Base-by-base conservation (phyloP, 2,329 filamentous ascomycete species). In the Diplocarpon mali region DNA sequence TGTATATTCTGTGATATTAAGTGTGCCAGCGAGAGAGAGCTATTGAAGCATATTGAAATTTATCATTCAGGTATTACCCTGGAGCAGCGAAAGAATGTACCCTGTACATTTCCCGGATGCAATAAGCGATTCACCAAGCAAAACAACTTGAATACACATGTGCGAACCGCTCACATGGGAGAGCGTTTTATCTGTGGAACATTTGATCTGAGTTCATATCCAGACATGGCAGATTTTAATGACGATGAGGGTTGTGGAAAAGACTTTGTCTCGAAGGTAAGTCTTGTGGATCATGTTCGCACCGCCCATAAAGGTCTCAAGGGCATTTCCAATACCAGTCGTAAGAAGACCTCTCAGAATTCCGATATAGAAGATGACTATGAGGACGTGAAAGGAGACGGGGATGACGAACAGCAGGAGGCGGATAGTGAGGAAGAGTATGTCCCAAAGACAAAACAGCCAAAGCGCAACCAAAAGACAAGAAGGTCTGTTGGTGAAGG, bases 241-340 rank as follows among this genome's bases (percentile, higher is more conserved):
- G 73, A 71, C 16, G 65, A 71, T 9, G 70, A 78, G 40, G 85
- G 82, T 13, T 96, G 90, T 58, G 84, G 82, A 2, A 75, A 78
- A 49, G 73, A 74, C 30, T 92, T 93, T 58, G 75, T 76, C 47
- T 84, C 82, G 49, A 95, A 93, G 62, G 73, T 77, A 14, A 79
- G 78, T 27, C 72, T 95, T 0, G 84, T 90, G 62, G 83, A 92
- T 53, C 90, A 96, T 60, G 73, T 95, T 36, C 80, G 85, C 15
- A 87, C 83, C 38, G 75, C 85, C 16, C 90, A 96, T 61, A 68
- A 95, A 20, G 78, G 80, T n/a, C 65, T 76, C 16, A 64, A 62
- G 10, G 66, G 65, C 46, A 60, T 65, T 58, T 38, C 64, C 59
- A 54, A 57, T 60, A 62, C 51, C 51, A 60, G 40, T 56, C 58